Evolutionary conservation across 2,329 filamentous ascomycete species (phyloP), one percentile per base, ranked within the genome.

Genomic region (Chaetomium globosum): DNA sequence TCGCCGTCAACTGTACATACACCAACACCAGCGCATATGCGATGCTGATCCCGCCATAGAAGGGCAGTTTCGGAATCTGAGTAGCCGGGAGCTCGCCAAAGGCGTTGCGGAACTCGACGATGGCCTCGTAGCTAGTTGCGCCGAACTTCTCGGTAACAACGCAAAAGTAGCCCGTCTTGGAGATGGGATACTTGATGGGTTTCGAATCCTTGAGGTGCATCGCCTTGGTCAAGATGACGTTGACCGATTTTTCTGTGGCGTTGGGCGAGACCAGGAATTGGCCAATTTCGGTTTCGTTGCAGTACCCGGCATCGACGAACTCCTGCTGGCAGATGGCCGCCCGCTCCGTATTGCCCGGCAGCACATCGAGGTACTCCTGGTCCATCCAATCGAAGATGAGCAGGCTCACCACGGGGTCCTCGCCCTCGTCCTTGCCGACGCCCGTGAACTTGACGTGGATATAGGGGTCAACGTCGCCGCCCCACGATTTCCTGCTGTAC

Each of bases 301-400:
- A 99, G 67, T 88, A 82, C 4, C 88, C 86, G 36, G 83, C 82
- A 39, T 87, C 81, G 62, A 97, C 86, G 60, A 85, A 87, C 48
- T 87, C 83, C 52, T 88, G 81, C 75, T 91, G 88, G 81, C 95
- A 99, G 70, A 97, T 91, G 68, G 76, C 75, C 57, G 80, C 74
- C 74, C 77, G 76, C 76, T 83, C 81, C 56, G 79, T 75, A 39
- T 83, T 80, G 60, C 83, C 82, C 19, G 83, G 78, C 31, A 84
- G 83, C 65, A 90, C 83, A 52, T 94, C 93, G 69, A 99, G 87
- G 63, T 94, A 82, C 59, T 86, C 80, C 75, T 90, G 88, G 75
- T 99, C 95, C 71, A 85, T 88, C 92, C 93, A 99, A 79, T 99
- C 94, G 77, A 97, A 99, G 69, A 99, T 89, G 60, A 97, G 83